A percentile compares a stretch with the other conserved stretches of the same genome.
Conservation (phyloP, 306 rosid species). For the Purshia tridentata region DNA sequence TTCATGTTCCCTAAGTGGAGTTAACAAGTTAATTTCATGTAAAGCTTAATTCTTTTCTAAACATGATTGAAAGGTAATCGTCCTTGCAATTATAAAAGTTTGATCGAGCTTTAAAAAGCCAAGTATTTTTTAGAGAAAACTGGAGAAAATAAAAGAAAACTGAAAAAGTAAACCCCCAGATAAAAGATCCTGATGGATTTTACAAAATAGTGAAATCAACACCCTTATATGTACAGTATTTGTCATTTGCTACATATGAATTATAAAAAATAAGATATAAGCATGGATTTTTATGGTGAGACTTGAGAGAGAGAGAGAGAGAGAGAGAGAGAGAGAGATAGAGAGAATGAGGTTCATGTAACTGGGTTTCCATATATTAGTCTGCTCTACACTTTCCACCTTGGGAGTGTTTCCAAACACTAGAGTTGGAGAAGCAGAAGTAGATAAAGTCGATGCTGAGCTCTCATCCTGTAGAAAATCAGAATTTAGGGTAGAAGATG, state of each 20-base stretch:
- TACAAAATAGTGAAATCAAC: background rate
- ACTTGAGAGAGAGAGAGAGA: no score
- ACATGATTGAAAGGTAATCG: background rate
- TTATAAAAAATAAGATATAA: no score
- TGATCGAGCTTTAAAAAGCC: background rate
- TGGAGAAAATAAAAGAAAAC: background rate
- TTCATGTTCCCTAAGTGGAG: background rate
- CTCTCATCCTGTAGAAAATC: conserved; percentile 58
- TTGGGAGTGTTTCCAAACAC: conserved; percentile 28
- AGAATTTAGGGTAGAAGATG: conserved; percentile 60
- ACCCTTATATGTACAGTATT: background rate
- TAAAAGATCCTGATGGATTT: background rate
- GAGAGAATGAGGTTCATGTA: conserved; percentile 66
- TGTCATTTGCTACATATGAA: conserved; percentile 15
- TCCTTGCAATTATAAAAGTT: background rate
- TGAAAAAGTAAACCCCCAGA: background rate
- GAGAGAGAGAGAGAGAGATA: no score
- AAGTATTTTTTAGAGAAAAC: background rate
- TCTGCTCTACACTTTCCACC: conserved; percentile 36
- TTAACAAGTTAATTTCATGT: background rate
- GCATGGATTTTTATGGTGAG: no score
- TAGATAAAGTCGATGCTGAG: conserved; percentile 47
- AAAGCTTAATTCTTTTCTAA: background rate
- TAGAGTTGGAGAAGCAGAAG: conserved; percentile 42
- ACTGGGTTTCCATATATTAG: conserved; percentile 37